Evolutionary conservation across 2,329 filamentous ascomycete species (phyloP), one percentile per base, ranked within the genome.

Genomic region (Penicillium concentricum): DNA sequence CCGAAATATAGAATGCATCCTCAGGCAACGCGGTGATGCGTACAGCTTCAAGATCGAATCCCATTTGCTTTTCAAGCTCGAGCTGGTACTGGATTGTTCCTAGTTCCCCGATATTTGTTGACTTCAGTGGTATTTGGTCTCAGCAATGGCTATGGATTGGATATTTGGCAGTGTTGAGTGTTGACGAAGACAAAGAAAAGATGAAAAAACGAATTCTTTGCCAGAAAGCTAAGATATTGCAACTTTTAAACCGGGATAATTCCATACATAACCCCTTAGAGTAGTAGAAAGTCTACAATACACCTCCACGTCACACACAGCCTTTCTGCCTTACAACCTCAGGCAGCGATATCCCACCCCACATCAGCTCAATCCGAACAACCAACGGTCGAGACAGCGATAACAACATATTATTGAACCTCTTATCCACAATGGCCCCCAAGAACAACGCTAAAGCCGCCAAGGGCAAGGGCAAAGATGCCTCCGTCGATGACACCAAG

Each of bases 1-100:
- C 81, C 8, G 91, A 82, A 56, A 97, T 88, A 76, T 97, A 97
- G 78, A 88, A 96, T 52, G 91, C 89, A 34, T 68, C 69, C 4
- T 67, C 62, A 1, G 75, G 71, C 37, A 77, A 57, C 10, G 62
- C 62, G 5, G 49, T 61, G 51, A 77, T 73, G 46, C 69, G 66
- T 35, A 64, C 65, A n/a, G 60, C 54, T 57, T 73, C 65, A 8
- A 76, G 65, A 58, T 65, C 46, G 26, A 44, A 51, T 37, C 20
- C 51, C 60, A 65, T 67, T 34, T 34, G 45, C 7, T 15, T 7
- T 51, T 12, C 10, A 18, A 20, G 8, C 10, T 22, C 12, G 24
- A 6, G 12, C 5, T 24, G 4, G 20, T 34, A 32, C 18, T 13
- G 5, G 9, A 41, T 20, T 15, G 30, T 9, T 12, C 30, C 18